Conservation (phyloP, 2,329 filamentous ascomycete species). For the Pseudofabraea citricarpa region DNA sequence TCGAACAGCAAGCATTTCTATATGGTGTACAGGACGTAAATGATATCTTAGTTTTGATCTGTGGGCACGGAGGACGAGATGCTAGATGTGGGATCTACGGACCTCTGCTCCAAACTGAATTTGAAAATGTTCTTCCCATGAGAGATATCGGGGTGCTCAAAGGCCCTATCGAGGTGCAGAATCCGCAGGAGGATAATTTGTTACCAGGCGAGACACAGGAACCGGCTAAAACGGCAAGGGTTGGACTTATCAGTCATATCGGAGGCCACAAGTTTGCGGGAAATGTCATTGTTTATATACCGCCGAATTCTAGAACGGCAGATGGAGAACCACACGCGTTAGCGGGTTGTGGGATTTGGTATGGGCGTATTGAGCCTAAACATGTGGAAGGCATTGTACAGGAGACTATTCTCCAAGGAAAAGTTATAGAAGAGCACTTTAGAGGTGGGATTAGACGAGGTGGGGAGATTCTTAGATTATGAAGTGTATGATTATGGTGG, state of each 20-base stretch:
- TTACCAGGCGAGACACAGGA: conserved; percentile 30
- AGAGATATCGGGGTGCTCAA: conserved; percentile 44
- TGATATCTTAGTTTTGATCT: conserved; percentile 77
- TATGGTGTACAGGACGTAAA: conserved; percentile 54
- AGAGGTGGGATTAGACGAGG: conserved; percentile 60
- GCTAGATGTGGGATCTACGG: conserved; percentile 77
- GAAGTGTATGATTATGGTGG: no score
- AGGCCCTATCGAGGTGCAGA: conserved; percentile 33
- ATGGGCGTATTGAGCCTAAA: conserved; percentile 69
- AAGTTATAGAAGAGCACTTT: conserved; percentile 66
- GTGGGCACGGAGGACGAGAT: conserved; percentile 81
- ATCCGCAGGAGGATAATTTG: background rate
- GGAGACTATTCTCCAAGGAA: conserved; percentile 64
- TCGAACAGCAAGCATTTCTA: conserved; percentile 46
- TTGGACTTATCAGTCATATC: conserved; percentile 73
- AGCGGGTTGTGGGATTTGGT: conserved; percentile 74
- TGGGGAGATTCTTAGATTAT: conserved; percentile 40
- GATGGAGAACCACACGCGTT: conserved; percentile 49
- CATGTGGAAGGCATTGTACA: conserved; percentile 72
- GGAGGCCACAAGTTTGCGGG: conserved; percentile 84
- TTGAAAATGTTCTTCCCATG: conserved; percentile 52
- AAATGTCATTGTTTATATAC: conserved; percentile 78
- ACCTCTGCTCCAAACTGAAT: conserved; percentile 66
- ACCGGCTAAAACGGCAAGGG: conserved; percentile 42
- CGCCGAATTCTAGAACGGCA: conserved; percentile 42